Evolutionary conservation across 805 yeast genomes (phyloP).

Genomic region (Ogataea allantospora): DNA sequence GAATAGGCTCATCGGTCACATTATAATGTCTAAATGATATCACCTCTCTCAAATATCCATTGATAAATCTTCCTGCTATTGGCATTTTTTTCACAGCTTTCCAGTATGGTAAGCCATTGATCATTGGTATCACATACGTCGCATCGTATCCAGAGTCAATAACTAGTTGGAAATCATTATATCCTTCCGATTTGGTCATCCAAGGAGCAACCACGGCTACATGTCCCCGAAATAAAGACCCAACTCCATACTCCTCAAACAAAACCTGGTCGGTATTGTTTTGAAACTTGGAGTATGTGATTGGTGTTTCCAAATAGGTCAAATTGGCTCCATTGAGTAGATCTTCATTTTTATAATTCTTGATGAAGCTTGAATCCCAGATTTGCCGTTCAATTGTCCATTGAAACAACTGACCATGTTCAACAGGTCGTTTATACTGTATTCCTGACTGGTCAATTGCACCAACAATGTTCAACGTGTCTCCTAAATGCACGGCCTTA

Average conservation of each 20-base stretch:
- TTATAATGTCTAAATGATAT: constrained; percentile 90
- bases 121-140: constrained; percentile 83
- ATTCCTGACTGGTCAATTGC: constrained; percentile 75
- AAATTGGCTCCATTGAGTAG: constrained; percentile 55
- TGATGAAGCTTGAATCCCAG: constrained; percentile 77
- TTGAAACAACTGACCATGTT: constrained; percentile 81
- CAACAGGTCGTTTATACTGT: constrained; percentile 75
- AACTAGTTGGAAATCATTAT: constrained; percentile 66
- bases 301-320: constrained; percentile 76
- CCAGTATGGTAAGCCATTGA: constrained; percentile 75
- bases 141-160: constrained; percentile 87
- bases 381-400: constrained; percentile 89
- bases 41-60: constrained; percentile 79
- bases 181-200: constrained; percentile 34
- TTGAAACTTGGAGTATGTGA: constrained; percentile 77
- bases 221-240: constrained; percentile 64
- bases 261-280: constrained; percentile 86
- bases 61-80: constrained; percentile 82
- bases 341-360: constrained; percentile 35
- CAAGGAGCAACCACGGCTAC: constrained; percentile 65
- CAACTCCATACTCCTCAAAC: constrained; percentile 90
- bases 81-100: constrained; percentile 75
- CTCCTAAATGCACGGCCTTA: constrained; percentile 70
- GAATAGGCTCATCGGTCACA: constrained; percentile 83
- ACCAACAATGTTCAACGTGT: constrained; percentile 35